Percentiles rank a stretch among this genome's conserved stretches.
phyloP scores from a whole-genome alignment of 768 basidiomycete genomes.

The Lactarius trivialis region DNA sequence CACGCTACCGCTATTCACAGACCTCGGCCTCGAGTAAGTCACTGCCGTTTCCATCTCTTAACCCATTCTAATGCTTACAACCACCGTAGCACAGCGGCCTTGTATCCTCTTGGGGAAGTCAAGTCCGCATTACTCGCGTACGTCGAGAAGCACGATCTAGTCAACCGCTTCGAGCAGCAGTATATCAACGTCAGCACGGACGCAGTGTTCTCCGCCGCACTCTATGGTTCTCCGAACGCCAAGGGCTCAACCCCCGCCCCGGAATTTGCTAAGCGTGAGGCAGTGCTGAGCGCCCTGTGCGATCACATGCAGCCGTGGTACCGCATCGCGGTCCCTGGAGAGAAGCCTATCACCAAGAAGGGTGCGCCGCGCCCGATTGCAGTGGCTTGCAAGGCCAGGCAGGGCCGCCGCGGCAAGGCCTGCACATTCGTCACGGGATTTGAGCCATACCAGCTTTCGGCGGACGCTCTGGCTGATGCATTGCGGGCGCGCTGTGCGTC shows the following conservation, averaged over 20 bases:
- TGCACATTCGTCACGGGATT: constrained; percentile 73
- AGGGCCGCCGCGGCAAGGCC: constrained; percentile 55
- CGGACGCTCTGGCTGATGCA: constrained; percentile 73
- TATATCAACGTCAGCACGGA: constrained; percentile 62
- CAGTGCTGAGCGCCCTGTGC: constrained; percentile 46
- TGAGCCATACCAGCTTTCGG: constrained; percentile 65
- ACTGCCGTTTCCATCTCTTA: not conserved
- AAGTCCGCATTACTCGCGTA: constrained; percentile 55
- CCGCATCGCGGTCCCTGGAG: constrained; percentile 48
- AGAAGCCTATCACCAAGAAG: constrained; percentile 59
- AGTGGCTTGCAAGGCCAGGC: constrained; percentile 64
- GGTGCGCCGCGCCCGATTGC: constrained; percentile 66
- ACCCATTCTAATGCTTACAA: constrained; percentile 1
- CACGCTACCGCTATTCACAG: constrained; percentile 55
- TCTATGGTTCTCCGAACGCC: constrained; percentile 29
- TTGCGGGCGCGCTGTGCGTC: constrained; percentile 71
- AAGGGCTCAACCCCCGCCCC: constrained; percentile 16
- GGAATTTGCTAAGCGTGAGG: constrained; percentile 64
- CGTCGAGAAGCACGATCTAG: constrained; percentile 50
- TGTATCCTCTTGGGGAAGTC: constrained; percentile 55
- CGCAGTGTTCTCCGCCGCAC: constrained; percentile 27
- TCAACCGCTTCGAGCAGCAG: constrained; percentile 59
- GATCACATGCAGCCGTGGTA: constrained; percentile 76
- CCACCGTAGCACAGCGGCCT: constrained; percentile 38
- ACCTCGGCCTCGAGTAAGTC: constrained; percentile 53